These are phyloP conservation scores for Fusarium ramigenum DNA, from an alignment of 2,329 filamentous ascomycete species.

Conservation along the genomic window DNA sequence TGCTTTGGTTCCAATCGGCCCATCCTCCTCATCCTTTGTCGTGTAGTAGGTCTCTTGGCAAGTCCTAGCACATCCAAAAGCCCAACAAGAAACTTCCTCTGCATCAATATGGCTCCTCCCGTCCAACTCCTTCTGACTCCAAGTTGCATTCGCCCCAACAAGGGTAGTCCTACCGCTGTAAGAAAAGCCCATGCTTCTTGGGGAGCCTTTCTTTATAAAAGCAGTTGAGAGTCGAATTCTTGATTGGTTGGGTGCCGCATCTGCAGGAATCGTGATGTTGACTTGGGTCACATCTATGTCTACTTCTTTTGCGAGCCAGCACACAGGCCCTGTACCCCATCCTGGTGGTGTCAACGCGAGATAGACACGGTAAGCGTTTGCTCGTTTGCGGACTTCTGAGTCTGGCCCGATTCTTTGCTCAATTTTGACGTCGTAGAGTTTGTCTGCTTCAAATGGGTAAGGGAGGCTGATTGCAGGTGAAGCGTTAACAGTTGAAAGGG, in stretches of 20 bases:
- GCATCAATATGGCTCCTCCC: slow-evolving; percentile 24
- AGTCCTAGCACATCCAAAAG: slow-evolving; percentile 30
- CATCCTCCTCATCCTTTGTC: slow-evolving; percentile 25
- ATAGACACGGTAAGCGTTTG: slow-evolving; percentile 36
- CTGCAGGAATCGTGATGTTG: slow-evolving; percentile 39
- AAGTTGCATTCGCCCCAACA: slow-evolving; percentile 35
- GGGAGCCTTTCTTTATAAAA: slow-evolving; percentile 21
- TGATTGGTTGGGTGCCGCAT: slow-evolving; percentile 34
- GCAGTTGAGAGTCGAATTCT: slow-evolving; percentile 23
- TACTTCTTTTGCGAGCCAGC: slow-evolving; percentile 31
- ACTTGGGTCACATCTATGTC: slow-evolving; percentile 27
- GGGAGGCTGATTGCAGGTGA: slow-evolving; percentile 29
- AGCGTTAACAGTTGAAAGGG: slow-evolving; percentile 3
- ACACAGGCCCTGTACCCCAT: slow-evolving; percentile 34
- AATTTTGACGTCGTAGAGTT: slow-evolving; percentile 26
- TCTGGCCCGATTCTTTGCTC: slow-evolving; percentile 14
- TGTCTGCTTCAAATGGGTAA: slow-evolving; percentile 32
- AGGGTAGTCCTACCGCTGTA: slow-evolving; percentile 25
- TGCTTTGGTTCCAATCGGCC: slow-evolving; percentile 7
- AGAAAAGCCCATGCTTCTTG: slow-evolving; percentile 25
- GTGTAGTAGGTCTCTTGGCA: slow-evolving; percentile 35
- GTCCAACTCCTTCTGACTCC: slow-evolving; percentile 37
- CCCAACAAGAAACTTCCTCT: slow-evolving; percentile 32
- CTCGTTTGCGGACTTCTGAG: slow-evolving; percentile 16
- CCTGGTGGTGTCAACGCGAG: slow-evolving; percentile 34